Evolutionary conservation across 2,329 filamentous ascomycete genomes (phyloP).

Genomic region (Daldinia sp.): DNA sequence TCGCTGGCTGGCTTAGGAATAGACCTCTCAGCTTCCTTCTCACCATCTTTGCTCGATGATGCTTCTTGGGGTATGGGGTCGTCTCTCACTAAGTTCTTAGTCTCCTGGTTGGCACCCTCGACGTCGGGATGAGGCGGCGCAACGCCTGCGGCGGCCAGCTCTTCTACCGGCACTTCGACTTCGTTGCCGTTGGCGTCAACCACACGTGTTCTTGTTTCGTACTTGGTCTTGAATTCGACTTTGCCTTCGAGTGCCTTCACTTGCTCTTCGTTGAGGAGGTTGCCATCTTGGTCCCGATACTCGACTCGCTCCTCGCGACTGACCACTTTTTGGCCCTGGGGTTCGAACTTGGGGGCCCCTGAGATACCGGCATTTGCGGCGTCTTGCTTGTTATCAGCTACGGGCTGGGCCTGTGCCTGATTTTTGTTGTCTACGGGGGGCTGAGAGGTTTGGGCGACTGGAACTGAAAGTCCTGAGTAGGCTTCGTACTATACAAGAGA

Average conservation of each 20-base stretch:
- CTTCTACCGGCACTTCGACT: slow-evolving; percentile 63
- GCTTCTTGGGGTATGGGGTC: slow-evolving; percentile 56
- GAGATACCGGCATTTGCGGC: slow-evolving; percentile 56
- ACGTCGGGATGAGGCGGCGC: slow-evolving; percentile 72
- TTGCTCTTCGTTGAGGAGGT: slow-evolving; percentile 84
- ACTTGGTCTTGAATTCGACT: slow-evolving; percentile 94
- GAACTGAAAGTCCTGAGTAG: slow-evolving; percentile 54
- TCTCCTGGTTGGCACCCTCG: slow-evolving; percentile 71
- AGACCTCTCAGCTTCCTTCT: slow-evolving; percentile 67
- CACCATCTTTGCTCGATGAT: slow-evolving; percentile 67
- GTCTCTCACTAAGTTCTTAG: slow-evolving; percentile 58
- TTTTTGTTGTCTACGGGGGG: slow-evolving; percentile 39
- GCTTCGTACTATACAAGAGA: slow-evolving; percentile 60
- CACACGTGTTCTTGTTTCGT: slow-evolving; percentile 92
- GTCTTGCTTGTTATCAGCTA: slow-evolving; percentile 43
- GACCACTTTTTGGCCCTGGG: slow-evolving; percentile 61
- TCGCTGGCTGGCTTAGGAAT: slow-evolving; percentile 74
- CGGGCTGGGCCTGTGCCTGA: slow-evolving; percentile 43
- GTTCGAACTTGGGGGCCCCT: slow-evolving; percentile 61
- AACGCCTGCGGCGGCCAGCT: slow-evolving; percentile 57
- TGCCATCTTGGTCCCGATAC: slow-evolving; percentile 95
- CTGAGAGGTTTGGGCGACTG: slow-evolving; percentile 47
- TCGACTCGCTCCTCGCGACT: slow-evolving; percentile 84
- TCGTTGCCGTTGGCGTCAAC: slow-evolving; percentile 85
- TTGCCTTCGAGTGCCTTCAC: slow-evolving; percentile 89